Conservation (phyloP, 2,329 filamentous ascomycete species). For the Claviceps digitariae region DNA sequence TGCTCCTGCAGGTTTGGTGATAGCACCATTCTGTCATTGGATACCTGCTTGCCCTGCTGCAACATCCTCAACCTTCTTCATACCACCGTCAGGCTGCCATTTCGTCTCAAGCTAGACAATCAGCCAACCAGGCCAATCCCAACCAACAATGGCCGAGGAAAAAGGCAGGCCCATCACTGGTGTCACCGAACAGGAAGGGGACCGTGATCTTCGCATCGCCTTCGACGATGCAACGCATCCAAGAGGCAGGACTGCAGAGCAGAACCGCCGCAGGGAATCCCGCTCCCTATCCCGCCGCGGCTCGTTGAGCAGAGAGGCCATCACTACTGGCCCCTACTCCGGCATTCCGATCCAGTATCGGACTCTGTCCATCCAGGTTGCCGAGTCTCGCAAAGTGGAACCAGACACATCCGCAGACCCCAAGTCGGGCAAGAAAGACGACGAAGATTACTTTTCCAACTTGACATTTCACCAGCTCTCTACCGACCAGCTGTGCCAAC, state of each 20-base stretch:
- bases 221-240: constrained; percentile 12
- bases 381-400: constrained; percentile 21
- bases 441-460: constrained; percentile 30
- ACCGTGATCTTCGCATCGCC: constrained; percentile 14
- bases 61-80: background rate
- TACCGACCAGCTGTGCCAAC: constrained; percentile 22
- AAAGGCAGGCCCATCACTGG: constrained; percentile 1
- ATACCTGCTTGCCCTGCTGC: background rate
- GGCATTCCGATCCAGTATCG: constrained; percentile 27
- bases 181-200: constrained; percentile 11
- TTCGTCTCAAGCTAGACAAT: background rate
- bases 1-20: background rate
- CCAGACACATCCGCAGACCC: constrained; percentile 8
- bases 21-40: background rate
- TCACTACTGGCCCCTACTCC: constrained; percentile 19
- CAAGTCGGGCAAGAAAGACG: constrained; percentile 17
- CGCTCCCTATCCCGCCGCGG: constrained; percentile 12
- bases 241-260: constrained; percentile 8
- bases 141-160: constrained; percentile 10
- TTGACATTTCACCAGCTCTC: constrained; percentile 25
- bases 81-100: background rate
- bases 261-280: constrained; percentile 3
- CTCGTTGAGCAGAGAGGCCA: constrained; percentile 13
- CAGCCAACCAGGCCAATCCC: background rate
- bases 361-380: constrained; percentile 26